Conservation (phyloP, 2,329 filamentous ascomycete species). For the Botryotinia calthae region DNA sequence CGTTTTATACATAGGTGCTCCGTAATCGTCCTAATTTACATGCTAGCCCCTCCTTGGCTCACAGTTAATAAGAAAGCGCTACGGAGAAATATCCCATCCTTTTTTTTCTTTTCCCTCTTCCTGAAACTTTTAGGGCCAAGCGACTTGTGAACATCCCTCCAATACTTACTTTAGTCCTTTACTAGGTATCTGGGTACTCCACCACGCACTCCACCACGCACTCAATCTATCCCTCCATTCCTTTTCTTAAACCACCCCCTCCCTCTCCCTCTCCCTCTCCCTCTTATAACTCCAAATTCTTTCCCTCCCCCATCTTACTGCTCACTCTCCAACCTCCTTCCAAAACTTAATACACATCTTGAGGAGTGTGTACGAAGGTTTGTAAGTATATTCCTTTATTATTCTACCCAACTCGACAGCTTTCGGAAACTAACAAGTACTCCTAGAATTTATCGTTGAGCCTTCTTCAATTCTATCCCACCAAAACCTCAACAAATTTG, state of each 20-base stretch:
- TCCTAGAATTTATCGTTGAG: conserved; percentile 11
- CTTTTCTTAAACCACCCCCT: not conserved
- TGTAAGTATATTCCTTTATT: not conserved
- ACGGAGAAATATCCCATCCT: not conserved
- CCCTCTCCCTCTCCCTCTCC: not conserved
- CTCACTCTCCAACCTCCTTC: not conserved
- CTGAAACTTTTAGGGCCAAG: not conserved
- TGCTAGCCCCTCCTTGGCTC: not conserved
- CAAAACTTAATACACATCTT: conserved; percentile 8
- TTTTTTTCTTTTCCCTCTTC: not conserved
- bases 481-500: conserved; percentile 17
- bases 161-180: no score
- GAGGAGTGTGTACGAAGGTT: conserved; percentile 6
- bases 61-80: not conserved
- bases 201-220: not conserved
- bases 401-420: not conserved
- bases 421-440: not conserved
- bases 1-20: not conserved
- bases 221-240: not conserved
- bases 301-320: not conserved
- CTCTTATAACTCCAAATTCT: not conserved
- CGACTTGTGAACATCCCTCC: not conserved
- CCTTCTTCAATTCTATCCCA: conserved; percentile 7
- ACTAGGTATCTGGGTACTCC: not conserved
- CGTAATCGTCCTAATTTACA: not conserved